A percentile compares a stretch with the other conserved stretches of the same genome.
Conservation (phyloP, 1,139 yeast species). For the Blastobotrys indianensis region DNA sequence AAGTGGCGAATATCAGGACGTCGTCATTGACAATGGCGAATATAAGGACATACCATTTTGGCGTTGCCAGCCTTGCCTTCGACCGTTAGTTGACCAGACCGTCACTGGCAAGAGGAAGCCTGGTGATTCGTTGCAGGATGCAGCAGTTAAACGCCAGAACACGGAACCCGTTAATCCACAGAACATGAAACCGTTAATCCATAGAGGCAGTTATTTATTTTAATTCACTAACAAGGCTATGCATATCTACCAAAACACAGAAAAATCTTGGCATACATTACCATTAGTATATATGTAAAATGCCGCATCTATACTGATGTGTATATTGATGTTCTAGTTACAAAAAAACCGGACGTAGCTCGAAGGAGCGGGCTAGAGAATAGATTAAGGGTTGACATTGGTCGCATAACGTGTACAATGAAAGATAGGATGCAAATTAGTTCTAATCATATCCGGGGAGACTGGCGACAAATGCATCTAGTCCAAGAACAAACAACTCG, state of each 20-base stretch:
- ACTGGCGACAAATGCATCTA: conserved; percentile 37
- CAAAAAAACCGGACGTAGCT: too few species aligned
- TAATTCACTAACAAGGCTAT: neutral
- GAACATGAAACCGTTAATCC: neutral
- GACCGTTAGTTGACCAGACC: conserved; percentile 33
- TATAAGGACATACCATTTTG: conserved; percentile 88
- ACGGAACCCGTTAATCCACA: neutral
- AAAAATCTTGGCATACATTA: too few species aligned
- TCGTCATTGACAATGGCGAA: conserved; percentile 58
- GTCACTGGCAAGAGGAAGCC: conserved; percentile 19
- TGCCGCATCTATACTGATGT: too few species aligned
- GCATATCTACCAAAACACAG: neutral
- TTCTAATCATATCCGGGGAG: conserved; percentile 31
- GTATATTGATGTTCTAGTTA: too few species aligned
- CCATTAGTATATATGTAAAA: too few species aligned
- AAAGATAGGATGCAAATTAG: neutral
- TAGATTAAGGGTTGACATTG: too few species aligned
- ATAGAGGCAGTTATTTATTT: neutral
- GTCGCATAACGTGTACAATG: too few species aligned
- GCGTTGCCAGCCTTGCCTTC: conserved; percentile 94
- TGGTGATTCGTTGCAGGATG: conserved; percentile 6
- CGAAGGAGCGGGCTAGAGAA: too few species aligned
- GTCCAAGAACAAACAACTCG: conserved; percentile 36
- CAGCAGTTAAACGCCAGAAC: neutral
- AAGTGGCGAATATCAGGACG: conserved; percentile 47